Evolutionary conservation across 2,329 filamentous ascomycete species (phyloP).

Genomic region (Bimuria novae-zelandiae): DNA sequence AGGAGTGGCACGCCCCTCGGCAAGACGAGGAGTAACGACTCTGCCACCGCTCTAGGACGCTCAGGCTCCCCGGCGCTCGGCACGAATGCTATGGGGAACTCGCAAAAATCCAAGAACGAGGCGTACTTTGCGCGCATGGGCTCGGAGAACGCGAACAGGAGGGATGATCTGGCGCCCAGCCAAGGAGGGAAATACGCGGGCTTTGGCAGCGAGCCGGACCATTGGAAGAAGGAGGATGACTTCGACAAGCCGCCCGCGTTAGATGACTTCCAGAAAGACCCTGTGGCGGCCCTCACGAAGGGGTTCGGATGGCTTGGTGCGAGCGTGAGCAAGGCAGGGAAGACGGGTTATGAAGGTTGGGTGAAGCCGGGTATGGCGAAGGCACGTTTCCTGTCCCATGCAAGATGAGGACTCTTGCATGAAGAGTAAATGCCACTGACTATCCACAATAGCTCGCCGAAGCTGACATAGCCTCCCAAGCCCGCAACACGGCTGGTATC

Average conservation of each 20-base stretch:
- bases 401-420: background rate
- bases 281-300: conserved; percentile 84
- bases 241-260: conserved; percentile 64
- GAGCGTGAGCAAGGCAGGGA: conserved; percentile 86
- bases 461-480: conserved; percentile 60
- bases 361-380: conserved; percentile 91
- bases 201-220: conserved; percentile 78
- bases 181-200: conserved; percentile 93
- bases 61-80: conserved; percentile 46
- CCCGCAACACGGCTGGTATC: conserved; percentile 60
- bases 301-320: conserved; percentile 93
- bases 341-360: conserved; percentile 87
- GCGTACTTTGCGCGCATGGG: conserved; percentile 88
- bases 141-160: conserved; percentile 76
- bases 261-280: conserved; percentile 91
- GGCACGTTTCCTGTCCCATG: conserved; percentile 55
- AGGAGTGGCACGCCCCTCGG: conserved; percentile 46
- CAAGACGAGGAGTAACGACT: conserved; percentile 40
- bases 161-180: conserved; percentile 76
- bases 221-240: conserved; percentile 50
- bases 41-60: conserved; percentile 28
- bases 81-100: conserved; percentile 39
- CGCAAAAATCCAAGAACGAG: conserved; percentile 71
- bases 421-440: too few species aligned
- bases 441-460: conserved; percentile 71